These are phyloP conservation scores for Magnusiomyces sp. DNA, from an alignment of 1,139 yeast genomes.

Conservation along the genomic window DNA sequence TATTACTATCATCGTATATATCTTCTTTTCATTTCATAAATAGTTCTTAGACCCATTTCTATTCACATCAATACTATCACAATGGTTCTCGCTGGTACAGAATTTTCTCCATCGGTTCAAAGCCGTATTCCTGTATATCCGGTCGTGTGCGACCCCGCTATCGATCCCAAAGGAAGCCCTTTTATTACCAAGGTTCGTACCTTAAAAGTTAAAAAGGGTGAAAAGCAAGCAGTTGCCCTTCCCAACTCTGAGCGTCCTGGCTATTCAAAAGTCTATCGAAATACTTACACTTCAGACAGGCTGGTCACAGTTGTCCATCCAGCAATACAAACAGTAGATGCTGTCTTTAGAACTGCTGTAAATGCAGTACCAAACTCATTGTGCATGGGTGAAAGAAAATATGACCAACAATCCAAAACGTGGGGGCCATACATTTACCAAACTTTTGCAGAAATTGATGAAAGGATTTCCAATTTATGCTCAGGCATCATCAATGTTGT, in stretches of 20 bases:
- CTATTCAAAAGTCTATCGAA: slow-evolving; percentile 47
- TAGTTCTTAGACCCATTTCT: background rate
- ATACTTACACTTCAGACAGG: slow-evolving; percentile 31
- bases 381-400: slow-evolving; percentile 46
- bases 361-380: slow-evolving; percentile 33
- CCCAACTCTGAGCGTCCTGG: slow-evolving; percentile 43
- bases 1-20: background rate
- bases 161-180: slow-evolving; percentile 3
- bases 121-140: background rate
- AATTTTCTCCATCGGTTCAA: background rate
- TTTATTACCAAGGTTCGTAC: background rate
- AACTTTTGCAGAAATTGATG: slow-evolving; percentile 36
- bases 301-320: slow-evolving; percentile 44
- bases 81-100: slow-evolving; percentile 2
- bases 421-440: slow-evolving; percentile 42
- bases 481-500: slow-evolving; percentile 49
- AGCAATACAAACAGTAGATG: slow-evolving; percentile 41
- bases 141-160: slow-evolving; percentile 2
- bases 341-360: slow-evolving; percentile 39
- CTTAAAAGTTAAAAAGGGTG: slow-evolving; percentile 18
- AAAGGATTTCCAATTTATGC: slow-evolving; percentile 46
- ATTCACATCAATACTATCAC: background rate
- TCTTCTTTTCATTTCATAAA: background rate
- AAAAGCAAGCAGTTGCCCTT: slow-evolving; percentile 32
- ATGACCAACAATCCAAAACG: slow-evolving; percentile 37